Evolutionary conservation across 2,329 filamentous ascomycete genomes (phyloP), one percentile per base, ranked within the genome.

Genomic region (Epichloe festucae): DNA sequence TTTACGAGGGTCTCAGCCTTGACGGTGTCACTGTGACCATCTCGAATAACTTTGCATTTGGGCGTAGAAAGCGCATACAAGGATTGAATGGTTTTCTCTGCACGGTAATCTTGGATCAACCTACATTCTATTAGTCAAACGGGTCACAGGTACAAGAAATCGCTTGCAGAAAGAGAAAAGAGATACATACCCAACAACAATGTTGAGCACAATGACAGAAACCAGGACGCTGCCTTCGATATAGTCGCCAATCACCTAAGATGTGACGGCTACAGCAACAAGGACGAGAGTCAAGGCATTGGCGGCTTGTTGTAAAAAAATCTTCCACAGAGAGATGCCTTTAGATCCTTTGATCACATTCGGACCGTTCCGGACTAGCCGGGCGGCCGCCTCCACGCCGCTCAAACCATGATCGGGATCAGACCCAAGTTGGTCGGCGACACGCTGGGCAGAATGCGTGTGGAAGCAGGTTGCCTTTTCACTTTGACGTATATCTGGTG

Each of bases 271-370:
- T 61, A 86, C 85, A 61, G 87, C 80, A 58, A 89, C 73, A 59
- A 89, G 80, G 56, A 87, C 82, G 64, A 85, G 74, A 57, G 84
- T 88, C 68, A 88, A 72, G 70, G 83, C 85, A 71, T 88, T 88
- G 58, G 84, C 85, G 59, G 87, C 77, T 72, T 88, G 84, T 63
- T 83, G 84, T 69, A 88, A 68, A 88, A 76, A 76, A 71, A 88
- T 85, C 70, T 84, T 79, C 79, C 82, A 86, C 68, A 84, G 62
- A 67, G 84, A 87, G 70, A 84, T 70, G 67, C 82, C 80, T 70
- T 83, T 80, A 73, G 82, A 79, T 69, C 80, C 79, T 68, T 84
- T 79, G 72, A 88, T 78, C 64, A 76, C 77, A 71, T 89, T 89
- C 59, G 78, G 75, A 59, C 84, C 85, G 76, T 86, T 73, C 63